Percentiles rank a stretch among this genome's conserved stretches.
These are phyloP conservation scores for Penicillium sp. DNA, from an alignment of 2,329 filamentous ascomycete genomes.

Conservation along the genomic window DNA sequence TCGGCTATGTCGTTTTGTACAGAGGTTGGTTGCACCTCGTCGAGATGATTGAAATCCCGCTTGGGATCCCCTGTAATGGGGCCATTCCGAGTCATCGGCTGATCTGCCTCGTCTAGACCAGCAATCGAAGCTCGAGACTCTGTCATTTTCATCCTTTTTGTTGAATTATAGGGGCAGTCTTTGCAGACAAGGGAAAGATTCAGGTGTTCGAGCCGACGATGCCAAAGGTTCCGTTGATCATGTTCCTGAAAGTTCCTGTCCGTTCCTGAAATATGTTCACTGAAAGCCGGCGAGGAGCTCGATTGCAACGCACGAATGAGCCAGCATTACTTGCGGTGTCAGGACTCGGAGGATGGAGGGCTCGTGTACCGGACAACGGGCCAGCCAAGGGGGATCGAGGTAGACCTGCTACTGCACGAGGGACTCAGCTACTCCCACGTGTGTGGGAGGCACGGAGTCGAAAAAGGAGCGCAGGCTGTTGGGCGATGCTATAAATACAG, in stretches of 20 bases:
- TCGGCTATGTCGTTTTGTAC: conserved; percentile 23
- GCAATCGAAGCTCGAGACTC: conserved; percentile 30
- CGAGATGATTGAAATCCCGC: conserved; percentile 18
- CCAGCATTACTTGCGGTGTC: conserved; percentile 33
- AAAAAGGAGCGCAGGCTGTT: conserved; percentile 13
- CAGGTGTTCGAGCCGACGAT: conserved; percentile 22
- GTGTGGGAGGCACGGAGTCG: conserved; percentile 17
- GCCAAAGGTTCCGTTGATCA: conserved; percentile 28
- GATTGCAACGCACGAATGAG: conserved; percentile 24
- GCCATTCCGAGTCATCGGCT: conserved; percentile 24
- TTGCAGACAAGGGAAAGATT: conserved; percentile 7
- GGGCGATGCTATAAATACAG: conserved; percentile 18
- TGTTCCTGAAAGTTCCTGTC: conserved; percentile 23
- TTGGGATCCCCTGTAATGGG: conserved; percentile 22
- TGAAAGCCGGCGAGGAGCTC: conserved; percentile 26
- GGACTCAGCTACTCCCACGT: conserved; percentile 13
- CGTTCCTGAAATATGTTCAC: conserved; percentile 15
- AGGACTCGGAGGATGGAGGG: conserved; percentile 12
- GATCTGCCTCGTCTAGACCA: conserved; percentile 32
- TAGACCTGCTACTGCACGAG: conserved; percentile 37
- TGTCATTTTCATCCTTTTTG: conserved; percentile 32
- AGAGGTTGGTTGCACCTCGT: conserved; percentile 22
- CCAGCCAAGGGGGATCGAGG: conserved; percentile 16
- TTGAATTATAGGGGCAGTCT: conserved; percentile 6
- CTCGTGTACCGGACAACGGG: conserved; percentile 32